Percentiles rank a stretch among this genome's conserved stretches.
These are phyloP conservation scores for Arthrobotrys sinensis DNA, from an alignment of 2,329 filamentous ascomycete genomes.

Conservation along the genomic window DNA sequence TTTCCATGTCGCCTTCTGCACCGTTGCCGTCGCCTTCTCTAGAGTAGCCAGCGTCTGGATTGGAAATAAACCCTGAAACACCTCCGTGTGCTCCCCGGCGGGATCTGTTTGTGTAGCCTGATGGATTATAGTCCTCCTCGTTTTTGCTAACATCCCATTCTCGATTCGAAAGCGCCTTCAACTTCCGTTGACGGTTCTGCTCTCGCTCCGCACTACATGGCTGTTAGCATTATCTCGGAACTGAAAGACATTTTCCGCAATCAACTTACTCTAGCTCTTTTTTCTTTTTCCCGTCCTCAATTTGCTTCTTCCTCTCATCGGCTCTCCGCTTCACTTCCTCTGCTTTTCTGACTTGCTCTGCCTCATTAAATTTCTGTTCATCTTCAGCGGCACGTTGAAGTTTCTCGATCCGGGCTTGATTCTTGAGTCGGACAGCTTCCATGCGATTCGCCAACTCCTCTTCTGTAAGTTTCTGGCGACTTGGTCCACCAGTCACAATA, in stretches of 20 bases:
- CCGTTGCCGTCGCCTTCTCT: constrained; percentile 27
- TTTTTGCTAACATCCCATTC: constrained; percentile 76
- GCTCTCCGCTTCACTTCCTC: constrained; percentile 74
- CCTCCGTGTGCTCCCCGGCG: constrained; percentile 63
- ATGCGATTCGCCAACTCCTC: constrained; percentile 74
- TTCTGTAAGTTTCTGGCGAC: constrained; percentile 70
- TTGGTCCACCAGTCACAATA: constrained; percentile 44
- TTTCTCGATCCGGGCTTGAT: constrained; percentile 63
- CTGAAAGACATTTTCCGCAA: neutral
- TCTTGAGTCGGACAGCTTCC: constrained; percentile 67
- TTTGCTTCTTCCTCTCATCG: constrained; percentile 73
- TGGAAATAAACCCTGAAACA: constrained; percentile 52
- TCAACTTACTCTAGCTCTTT: constrained; percentile 70
- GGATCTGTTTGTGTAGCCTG: constrained; percentile 60
- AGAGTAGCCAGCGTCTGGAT: constrained; percentile 44
- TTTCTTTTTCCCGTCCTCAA: constrained; percentile 72
- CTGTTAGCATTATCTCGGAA: constrained; percentile 1
- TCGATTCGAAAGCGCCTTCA: constrained; percentile 73
- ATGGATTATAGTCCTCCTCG: constrained; percentile 65
- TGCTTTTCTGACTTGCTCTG: constrained; percentile 75
- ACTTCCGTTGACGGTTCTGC: constrained; percentile 75
- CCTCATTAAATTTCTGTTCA: constrained; percentile 74
- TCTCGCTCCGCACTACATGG: constrained; percentile 72
- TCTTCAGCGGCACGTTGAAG: constrained; percentile 64
- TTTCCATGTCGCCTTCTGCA: constrained; percentile 20